Conservation (phyloP, 2,329 filamentous ascomycete genomes). For the Hypoxylon sp. region DNA sequence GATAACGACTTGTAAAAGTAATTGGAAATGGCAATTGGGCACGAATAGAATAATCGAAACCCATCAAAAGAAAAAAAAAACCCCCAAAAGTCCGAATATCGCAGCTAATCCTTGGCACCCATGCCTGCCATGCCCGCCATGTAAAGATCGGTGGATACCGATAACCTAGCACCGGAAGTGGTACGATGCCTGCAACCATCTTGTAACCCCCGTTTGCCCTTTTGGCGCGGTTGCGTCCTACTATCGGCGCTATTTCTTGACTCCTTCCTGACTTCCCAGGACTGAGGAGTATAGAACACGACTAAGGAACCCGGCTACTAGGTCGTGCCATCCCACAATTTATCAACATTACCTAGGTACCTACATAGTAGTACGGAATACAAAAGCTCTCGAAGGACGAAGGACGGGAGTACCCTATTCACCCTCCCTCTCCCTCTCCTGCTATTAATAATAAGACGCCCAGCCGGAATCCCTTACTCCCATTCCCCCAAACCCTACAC, state of each 20-base stretch:
- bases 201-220: not conserved
- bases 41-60: slow-evolving; percentile 4
- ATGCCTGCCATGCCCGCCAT: not conserved
- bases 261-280: not conserved
- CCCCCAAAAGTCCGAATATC: slow-evolving; percentile 36
- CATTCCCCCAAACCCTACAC: not conserved
- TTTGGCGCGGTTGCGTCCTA: slow-evolving; percentile 19
- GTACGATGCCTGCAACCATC: slow-evolving; percentile 31
- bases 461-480: not conserved
- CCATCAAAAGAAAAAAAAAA: slow-evolving; percentile 15
- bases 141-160: slow-evolving; percentile 36
- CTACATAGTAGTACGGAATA: too few relatives aligned
- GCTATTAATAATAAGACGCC: not conserved
- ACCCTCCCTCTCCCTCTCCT: not conserved
- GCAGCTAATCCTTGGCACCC: slow-evolving; percentile 19
- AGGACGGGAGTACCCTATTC: not conserved
- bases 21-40: slow-evolving; percentile 35
- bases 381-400: not conserved
- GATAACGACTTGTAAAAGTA: slow-evolving; percentile 5
- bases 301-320: not conserved
- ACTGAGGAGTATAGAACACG: too few relatives aligned
- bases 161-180: slow-evolving; percentile 38
- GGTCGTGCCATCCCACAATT: slow-evolving; percentile 35
- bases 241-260: slow-evolving; percentile 28
- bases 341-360: too few relatives aligned